Evolutionary conservation across 441 rosid species (phyloP).

Genomic region (Manihot esculenta): DNA sequence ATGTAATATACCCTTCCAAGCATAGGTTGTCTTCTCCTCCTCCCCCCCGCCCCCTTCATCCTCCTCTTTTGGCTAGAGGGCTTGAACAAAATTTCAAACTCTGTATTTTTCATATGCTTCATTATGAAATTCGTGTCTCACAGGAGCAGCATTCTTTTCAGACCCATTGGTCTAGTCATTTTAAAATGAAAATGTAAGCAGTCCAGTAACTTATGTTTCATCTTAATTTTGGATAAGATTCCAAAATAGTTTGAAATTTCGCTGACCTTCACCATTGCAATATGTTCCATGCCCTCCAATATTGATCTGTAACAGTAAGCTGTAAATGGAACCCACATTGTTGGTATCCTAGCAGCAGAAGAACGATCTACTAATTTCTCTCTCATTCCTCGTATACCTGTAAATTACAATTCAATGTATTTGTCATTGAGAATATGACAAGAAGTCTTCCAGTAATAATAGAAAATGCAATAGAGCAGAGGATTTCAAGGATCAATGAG

Average conservation of each 20-base stretch:
- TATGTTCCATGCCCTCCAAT: conserved; percentile 86
- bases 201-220: neutral
- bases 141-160: neutral
- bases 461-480: too few species aligned
- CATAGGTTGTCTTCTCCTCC: too few species aligned
- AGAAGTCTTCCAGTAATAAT: neutral
- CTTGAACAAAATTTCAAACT: too few species aligned
- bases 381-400: conserved; percentile 82
- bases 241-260: neutral
- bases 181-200: neutral
- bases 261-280: conserved; percentile 97
- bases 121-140: neutral
- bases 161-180: neutral
- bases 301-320: conserved; percentile 78
- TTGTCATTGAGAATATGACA: neutral
- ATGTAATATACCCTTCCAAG: too few species aligned
- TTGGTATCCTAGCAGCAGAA: conserved; percentile 76
- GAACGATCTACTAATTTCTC: conserved; percentile 70
- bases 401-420: conserved; percentile 16
- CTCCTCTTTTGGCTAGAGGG: too few species aligned
- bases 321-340: conserved; percentile 89
- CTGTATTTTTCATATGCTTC: too few species aligned
- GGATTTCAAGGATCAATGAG: too few species aligned
- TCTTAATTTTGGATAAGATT: neutral
- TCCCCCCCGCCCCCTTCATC: too few species aligned